Evolutionary conservation across 257 asterid species (phyloP).

Genomic region (Nicotiana attenuata): DNA sequence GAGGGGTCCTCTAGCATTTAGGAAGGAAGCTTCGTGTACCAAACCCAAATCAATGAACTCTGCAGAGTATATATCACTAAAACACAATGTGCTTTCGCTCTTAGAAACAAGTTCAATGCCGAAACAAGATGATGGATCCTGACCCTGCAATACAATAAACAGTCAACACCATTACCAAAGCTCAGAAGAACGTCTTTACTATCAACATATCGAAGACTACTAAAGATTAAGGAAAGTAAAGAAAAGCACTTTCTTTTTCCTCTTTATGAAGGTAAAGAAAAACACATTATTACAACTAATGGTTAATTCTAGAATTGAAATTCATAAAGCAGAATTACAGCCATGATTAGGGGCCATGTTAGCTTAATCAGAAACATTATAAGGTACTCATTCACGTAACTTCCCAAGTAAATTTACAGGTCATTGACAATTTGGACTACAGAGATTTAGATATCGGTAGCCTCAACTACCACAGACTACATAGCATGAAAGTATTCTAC

Average conservation of each 20-base stretch:
- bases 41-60: conserved; percentile 60
- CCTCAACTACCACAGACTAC: neutral
- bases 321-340: neutral
- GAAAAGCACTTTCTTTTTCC: neutral
- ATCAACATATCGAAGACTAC: neutral
- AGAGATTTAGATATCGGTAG: neutral
- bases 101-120: conserved; percentile 35
- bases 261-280: neutral
- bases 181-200: neutral
- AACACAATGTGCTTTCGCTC: conserved; percentile 35
- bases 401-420: neutral
- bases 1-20: conserved; percentile 44
- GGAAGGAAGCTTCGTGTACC: conserved; percentile 35
- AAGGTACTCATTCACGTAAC: neutral
- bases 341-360: neutral
- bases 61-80: conserved; percentile 67
- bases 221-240: neutral
- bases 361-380: neutral
- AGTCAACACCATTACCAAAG: neutral
- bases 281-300: neutral
- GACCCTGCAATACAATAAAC: conserved; percentile 30
- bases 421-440: neutral
- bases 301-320: neutral
- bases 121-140: conserved; percentile 53
- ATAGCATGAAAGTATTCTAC: neutral